Conservation (phyloP, 352 stramenopile species). For the Blastocystis sp. region DNA sequence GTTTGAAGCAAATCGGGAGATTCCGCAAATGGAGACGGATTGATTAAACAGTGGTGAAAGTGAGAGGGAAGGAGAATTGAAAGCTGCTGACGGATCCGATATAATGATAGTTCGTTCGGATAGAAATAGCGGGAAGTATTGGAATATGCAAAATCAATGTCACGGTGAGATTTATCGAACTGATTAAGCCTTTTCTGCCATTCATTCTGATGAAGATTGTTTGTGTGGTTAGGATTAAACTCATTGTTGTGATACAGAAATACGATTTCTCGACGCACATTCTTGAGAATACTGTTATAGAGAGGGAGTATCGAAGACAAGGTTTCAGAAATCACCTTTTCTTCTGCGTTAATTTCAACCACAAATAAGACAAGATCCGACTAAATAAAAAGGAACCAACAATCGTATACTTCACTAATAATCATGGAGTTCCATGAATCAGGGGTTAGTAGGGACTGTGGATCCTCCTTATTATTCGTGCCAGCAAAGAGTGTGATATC, state of each 20-base stretch:
- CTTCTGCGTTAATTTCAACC: constrained; percentile 22
- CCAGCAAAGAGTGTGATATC: constrained; percentile 37
- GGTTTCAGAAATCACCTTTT: background rate
- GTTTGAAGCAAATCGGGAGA: constrained; percentile 4
- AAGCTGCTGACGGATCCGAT: constrained; percentile 6
- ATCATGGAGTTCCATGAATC: constrained; percentile 22
- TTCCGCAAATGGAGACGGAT: background rate
- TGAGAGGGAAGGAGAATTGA: constrained; percentile 7
- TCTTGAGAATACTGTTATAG: background rate
- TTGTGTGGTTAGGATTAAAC: constrained; percentile 53
- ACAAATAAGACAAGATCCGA: constrained; percentile 34
- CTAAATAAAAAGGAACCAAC: background rate
- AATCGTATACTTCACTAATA: background rate
- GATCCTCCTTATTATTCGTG: background rate
- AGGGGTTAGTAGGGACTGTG: background rate
- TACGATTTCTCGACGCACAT: constrained; percentile 50
- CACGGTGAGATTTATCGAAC: constrained; percentile 20
- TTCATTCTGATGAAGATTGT: constrained; percentile 42
- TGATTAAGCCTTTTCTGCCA: constrained; percentile 29
- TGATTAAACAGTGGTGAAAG: constrained; percentile 60
- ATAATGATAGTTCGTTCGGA: constrained; percentile 18
- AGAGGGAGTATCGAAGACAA: background rate
- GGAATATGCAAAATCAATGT: constrained; percentile 34
- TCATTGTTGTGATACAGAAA: constrained; percentile 59
- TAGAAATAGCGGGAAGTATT: constrained; percentile 10